Base-by-base conservation (phyloP, 768 basidiomycete genomes). In the Macrolepiota fuliginosa region DNA sequence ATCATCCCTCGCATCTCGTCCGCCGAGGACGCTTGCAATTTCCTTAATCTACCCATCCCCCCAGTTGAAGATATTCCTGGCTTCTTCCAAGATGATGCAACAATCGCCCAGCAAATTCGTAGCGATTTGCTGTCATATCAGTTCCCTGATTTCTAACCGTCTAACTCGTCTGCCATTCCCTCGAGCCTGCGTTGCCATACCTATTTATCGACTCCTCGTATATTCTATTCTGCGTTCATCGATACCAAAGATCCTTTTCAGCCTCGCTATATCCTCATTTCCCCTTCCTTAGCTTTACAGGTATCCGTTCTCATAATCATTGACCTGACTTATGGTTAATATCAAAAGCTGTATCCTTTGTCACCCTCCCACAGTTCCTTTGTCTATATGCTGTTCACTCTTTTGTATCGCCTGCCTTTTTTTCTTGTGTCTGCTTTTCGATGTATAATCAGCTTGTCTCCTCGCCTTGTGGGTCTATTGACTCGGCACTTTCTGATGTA, bases 11-110 rank as follows among this genome's bases (percentile, higher is more conserved):
- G 89, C 63, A 89, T 90, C 0, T 83, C 89, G 7, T 88, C 89
- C 7, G 75, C 85, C 32, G 92, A 93, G 64, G 93, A 94, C 69
- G 94, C 90, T 22, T 88, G 92, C 11, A 91, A 95, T 71, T 94
- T 94, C 76, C 81, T 91, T 49, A 88, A 88, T 58, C 82, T 91
- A 11, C 90, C 91, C 1, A 79, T 89, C n/a, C 91, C 91, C 32
- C 79, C 85, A 39, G 66, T 81, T n/a, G 87, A 88, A 58, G 90
- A 92, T 62, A 91, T 93, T 70, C 91, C 91, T 12, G 91, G 91
- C 35, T 83, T 93, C 62, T 75, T 87, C 63, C 78, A 78, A 55
- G 86, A 88, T 66, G 90, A 91, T 67, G 75, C 73, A 37, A 81
- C 84, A 27, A 80, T 77, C 15, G 79, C 84, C 22, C 77, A 86